Evolutionary conservation across 257 asterid species (phyloP).

Genomic region (Prunella vulgaris): DNA sequence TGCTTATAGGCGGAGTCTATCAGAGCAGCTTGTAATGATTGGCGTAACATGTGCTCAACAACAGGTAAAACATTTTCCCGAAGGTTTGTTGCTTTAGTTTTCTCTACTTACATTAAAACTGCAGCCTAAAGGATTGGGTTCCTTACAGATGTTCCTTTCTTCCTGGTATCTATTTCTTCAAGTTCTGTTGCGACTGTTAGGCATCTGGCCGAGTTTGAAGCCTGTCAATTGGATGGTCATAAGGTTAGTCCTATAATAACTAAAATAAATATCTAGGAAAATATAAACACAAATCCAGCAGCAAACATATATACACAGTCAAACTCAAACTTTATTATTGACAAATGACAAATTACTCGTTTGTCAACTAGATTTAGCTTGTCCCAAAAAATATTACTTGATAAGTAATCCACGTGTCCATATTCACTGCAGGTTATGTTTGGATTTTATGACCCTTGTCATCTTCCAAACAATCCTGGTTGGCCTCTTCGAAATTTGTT

Average conservation of each 20-base stretch:
- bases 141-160: slow-evolving; percentile 74
- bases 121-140: slow-evolving; percentile 17
- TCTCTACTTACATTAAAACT: slow-evolving; percentile 7
- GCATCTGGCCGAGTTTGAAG: slow-evolving; percentile 62
- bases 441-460: slow-evolving; percentile 92
- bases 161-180: slow-evolving; percentile 66
- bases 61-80: slow-evolving; percentile 49
- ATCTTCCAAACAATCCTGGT: slow-evolving; percentile 80
- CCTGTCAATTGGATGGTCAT: slow-evolving; percentile 51
- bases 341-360: background rate
- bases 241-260: slow-evolving; percentile 47
- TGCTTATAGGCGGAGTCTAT: slow-evolving; percentile 56
- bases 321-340: background rate
- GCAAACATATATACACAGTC: background rate
- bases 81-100: slow-evolving; percentile 13
- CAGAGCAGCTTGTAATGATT: slow-evolving; percentile 61
- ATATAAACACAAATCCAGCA: background rate
- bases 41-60: slow-evolving; percentile 72
- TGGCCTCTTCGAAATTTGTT: slow-evolving; percentile 95
- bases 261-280: background rate
- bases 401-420: slow-evolving; percentile 8
- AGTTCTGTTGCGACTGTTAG: slow-evolving; percentile 50
- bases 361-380: slow-evolving; percentile 10
- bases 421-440: slow-evolving; percentile 53
- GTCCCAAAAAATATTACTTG: background rate